A percentile compares a stretch with the other conserved stretches of the same genome.
Evolutionary conservation across 495 filamentous ascomycete species (phyloP).

Genomic region (Penicillium goetzii): DNA sequence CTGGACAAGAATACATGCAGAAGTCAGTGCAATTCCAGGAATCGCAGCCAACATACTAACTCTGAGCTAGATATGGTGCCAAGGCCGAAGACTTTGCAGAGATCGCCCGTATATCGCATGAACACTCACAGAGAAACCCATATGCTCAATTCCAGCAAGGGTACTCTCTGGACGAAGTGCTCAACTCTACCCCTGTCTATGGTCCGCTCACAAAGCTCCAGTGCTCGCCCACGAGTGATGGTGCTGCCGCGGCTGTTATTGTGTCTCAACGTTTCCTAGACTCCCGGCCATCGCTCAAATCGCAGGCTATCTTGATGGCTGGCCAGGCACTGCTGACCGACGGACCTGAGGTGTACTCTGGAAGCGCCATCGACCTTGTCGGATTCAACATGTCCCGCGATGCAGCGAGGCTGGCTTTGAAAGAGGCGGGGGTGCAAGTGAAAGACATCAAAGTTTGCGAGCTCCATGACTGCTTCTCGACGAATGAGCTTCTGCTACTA

Average conservation of each 20-base stretch:
- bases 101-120: conserved; percentile 81
- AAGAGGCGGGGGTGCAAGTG: conserved; percentile 69
- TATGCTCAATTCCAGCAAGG: conserved; percentile 93
- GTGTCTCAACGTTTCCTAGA: conserved; percentile 86
- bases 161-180: conserved; percentile 83
- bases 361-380: conserved; percentile 79
- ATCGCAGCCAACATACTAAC: not conserved
- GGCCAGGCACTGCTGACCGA: conserved; percentile 88
- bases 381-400: conserved; percentile 80
- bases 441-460: conserved; percentile 82
- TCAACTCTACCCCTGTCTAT: conserved; percentile 75
- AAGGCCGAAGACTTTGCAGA: conserved; percentile 77
- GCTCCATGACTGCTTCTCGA: conserved; percentile 92
- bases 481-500: conserved; percentile 86
- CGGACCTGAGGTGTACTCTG: conserved; percentile 69
- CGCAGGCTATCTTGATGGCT: conserved; percentile 81
- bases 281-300: conserved; percentile 73
- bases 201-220: conserved; percentile 74
- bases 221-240: conserved; percentile 89
- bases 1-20: conserved; percentile 83
- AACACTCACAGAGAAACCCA: conserved; percentile 76
- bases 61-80: conserved; percentile 62
- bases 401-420: conserved; percentile 68
- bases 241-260: conserved; percentile 82
- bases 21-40: conserved; percentile 51